phyloP scores from a whole-genome alignment of 176 grass and related monocot species.

The Oryza glumipatula region DNA sequence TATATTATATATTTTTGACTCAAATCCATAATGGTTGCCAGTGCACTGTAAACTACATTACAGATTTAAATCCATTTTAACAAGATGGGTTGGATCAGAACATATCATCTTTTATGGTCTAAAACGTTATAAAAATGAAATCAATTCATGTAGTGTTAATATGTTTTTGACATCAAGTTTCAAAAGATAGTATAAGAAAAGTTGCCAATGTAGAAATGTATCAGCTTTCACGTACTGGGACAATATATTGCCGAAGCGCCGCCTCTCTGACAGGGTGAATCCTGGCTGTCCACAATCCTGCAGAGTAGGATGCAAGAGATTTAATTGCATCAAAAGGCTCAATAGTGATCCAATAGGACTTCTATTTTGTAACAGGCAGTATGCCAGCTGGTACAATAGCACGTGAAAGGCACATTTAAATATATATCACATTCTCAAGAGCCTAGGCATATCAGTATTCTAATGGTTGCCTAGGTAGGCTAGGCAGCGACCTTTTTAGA shows the following conservation, averaged over 20 bases:
- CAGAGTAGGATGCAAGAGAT: slow-evolving; percentile 39
- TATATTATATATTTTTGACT: slow-evolving; percentile 17
- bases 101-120: neutral
- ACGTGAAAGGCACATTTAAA: neutral
- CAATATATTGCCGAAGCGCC: slow-evolving; percentile 78
- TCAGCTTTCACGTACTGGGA: slow-evolving; percentile 68
- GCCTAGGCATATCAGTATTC: neutral
- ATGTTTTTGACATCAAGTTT: neutral
- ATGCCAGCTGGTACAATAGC: neutral
- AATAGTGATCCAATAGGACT: neutral
- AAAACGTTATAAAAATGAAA: neutral
- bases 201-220: slow-evolving; percentile 8
- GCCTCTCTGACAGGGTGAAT: slow-evolving; percentile 88
- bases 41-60: slow-evolving; percentile 3
- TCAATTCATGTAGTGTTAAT: neutral
- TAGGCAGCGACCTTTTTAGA: neutral
- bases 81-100: neutral
- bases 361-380: neutral
- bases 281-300: slow-evolving; percentile 96
- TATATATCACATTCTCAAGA: neutral
- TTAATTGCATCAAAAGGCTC: slow-evolving; percentile 15
- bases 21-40: neutral
- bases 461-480: neutral
- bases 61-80: neutral
- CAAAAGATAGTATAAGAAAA: neutral